These are phyloP conservation scores for Vaccinium myrtillus DNA, from an alignment of 148 eudicot genomes.

Conservation along the genomic window DNA sequence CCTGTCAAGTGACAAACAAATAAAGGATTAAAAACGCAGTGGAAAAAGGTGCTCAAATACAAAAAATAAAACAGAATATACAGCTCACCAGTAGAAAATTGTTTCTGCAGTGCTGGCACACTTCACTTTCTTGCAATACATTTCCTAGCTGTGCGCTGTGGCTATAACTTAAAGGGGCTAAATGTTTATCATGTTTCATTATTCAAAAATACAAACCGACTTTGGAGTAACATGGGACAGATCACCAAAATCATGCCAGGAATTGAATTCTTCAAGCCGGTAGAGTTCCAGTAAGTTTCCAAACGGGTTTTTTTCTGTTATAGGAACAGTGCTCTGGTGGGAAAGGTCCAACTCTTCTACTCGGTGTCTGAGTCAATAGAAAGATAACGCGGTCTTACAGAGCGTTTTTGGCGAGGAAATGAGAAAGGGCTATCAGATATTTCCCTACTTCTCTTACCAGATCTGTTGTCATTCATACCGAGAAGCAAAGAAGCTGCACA, in stretches of 20 bases:
- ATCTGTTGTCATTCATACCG: constrained; percentile 50
- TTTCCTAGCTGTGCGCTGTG: not conserved
- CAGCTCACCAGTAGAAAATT: constrained; percentile 7
- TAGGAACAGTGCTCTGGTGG: not conserved
- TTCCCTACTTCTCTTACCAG: constrained; percentile 57
- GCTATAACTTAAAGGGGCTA: not conserved
- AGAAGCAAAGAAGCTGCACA: constrained; percentile 60
- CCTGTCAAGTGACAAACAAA: not conserved
- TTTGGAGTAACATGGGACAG: constrained; percentile 16
- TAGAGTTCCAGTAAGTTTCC: not conserved
- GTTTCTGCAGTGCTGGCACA: not conserved
- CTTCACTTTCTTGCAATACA: not conserved
- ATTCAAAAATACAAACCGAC: constrained; percentile 1
- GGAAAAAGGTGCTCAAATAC: not conserved
- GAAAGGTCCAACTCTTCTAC: constrained; percentile 20
- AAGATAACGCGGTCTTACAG: constrained; percentile 61
- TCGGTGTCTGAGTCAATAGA: constrained; percentile 70
- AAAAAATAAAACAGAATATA: not conserved
- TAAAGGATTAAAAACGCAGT: not conserved
- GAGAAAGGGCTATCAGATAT: constrained; percentile 70
- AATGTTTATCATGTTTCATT: not conserved
- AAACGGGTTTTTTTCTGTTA: not conserved
- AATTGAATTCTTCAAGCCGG: constrained; percentile 1
- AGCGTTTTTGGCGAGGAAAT: constrained; percentile 72
- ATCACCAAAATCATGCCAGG: constrained; percentile 7